Percentiles rank a stretch among this genome's conserved stretches.
Conservation (phyloP, 2,329 filamentous ascomycete species). For the Paracorniculantispora psalliotae region DNA sequence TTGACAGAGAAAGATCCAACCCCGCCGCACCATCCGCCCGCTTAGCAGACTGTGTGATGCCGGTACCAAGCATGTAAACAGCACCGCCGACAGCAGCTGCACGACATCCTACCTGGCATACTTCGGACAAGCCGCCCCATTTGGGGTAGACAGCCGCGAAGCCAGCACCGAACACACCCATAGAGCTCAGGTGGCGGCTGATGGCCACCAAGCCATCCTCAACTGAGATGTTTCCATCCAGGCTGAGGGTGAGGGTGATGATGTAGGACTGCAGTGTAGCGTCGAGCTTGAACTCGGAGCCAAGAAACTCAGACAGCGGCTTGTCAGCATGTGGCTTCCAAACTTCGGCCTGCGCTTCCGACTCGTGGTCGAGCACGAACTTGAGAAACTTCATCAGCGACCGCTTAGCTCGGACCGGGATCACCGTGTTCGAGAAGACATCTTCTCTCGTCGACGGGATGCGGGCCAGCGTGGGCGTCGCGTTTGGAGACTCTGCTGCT, state of each 20-base stretch:
- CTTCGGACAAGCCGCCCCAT: conserved; percentile 85
- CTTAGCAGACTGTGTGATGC: conserved; percentile 41
- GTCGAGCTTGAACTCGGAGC: conserved; percentile 62
- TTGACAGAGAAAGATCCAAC: conserved; percentile 49
- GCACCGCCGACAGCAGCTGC: conserved; percentile 87
- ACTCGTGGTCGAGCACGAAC: conserved; percentile 71
- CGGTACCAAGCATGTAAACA: conserved; percentile 79
- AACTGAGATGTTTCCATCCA: conserved; percentile 58
- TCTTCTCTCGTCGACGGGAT: conserved; percentile 90
- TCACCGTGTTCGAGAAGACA: conserved; percentile 72
- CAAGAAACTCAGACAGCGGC: conserved; percentile 55
- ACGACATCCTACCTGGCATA: conserved; percentile 86
- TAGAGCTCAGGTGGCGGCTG: conserved; percentile 75
- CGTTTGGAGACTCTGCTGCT: neutral
- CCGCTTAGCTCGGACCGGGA: conserved; percentile 77
- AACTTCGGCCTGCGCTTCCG: conserved; percentile 44
- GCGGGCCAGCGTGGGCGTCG: conserved; percentile 48
- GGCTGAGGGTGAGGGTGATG: conserved; percentile 66
- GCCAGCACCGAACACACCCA: conserved; percentile 80
- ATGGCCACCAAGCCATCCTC: conserved; percentile 66
- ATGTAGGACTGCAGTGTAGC: conserved; percentile 58
- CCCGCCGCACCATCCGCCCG: conserved; percentile 19
- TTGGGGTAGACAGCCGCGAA: conserved; percentile 89
- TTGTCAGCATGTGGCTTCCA: conserved; percentile 55
- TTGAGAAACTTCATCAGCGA: conserved; percentile 90